Percentiles rank a stretch among this genome's conserved stretches.
Conservation (phyloP, 1,284 basidiomycete genomes). For the Irpex sp. region DNA sequence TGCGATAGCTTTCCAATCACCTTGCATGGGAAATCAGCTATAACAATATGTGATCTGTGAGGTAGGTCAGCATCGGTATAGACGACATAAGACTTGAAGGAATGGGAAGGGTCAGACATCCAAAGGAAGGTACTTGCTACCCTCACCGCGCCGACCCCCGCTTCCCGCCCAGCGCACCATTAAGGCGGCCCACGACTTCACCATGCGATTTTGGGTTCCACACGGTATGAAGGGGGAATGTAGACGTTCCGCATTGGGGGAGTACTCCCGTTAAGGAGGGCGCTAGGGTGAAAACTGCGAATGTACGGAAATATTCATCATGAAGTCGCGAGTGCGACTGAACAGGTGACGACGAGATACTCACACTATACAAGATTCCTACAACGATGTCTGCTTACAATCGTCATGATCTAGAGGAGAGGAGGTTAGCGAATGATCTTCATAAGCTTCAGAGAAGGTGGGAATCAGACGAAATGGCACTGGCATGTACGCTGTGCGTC, state of each 20-base stretch:
- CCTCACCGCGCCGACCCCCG: conserved; percentile 32
- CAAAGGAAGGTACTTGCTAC: conserved; percentile 32
- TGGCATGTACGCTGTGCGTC: conserved; percentile 76
- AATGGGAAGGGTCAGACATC: conserved; percentile 29
- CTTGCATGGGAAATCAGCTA: no score
- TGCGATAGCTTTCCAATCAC: no score
- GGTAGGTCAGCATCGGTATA: not conserved
- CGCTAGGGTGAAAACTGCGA: conserved; percentile 78
- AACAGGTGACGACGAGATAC: conserved; percentile 17
- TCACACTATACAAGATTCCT: conserved; percentile 19
- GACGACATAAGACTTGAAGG: no score
- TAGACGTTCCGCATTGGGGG: conserved; percentile 64
- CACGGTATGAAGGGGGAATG: conserved; percentile 47
- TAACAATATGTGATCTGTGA: not conserved
- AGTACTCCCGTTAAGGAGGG: conserved; percentile 58
- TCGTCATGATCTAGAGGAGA: not conserved
- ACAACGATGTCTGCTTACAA: not conserved
- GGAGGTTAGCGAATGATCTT: conserved; percentile 1
- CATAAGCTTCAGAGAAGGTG: conserved; percentile 10
- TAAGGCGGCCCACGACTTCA: conserved; percentile 55
- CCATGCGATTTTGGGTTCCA: conserved; percentile 61
- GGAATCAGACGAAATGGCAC: conserved; percentile 75
- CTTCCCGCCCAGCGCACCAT: conserved; percentile 55
- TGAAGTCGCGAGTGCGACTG: conserved; percentile 20
- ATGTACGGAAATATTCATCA: conserved; percentile 63